Evolutionary conservation across 192 early-diverging fungal species (phyloP).

Genomic region (Dissophora globulifera): DNA sequence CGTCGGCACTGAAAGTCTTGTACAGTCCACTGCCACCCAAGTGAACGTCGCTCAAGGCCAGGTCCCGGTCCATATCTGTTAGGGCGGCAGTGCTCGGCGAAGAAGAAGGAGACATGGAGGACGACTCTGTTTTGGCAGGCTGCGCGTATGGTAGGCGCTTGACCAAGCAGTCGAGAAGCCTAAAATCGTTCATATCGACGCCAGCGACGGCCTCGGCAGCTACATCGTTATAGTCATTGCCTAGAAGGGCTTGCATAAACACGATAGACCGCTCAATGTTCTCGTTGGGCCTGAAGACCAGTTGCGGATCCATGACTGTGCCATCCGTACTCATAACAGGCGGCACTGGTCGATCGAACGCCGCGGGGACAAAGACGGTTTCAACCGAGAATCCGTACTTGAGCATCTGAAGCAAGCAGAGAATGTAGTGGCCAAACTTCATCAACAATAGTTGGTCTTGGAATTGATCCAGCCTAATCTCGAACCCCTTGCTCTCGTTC

Average conservation of each 20-base stretch:
- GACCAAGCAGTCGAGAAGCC: conserved; percentile 29
- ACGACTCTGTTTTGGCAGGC: not conserved
- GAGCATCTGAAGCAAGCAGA: conserved; percentile 39
- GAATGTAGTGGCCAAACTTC: conserved; percentile 42
- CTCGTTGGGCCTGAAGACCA: conserved; percentile 24
- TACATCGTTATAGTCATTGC: conserved; percentile 33
- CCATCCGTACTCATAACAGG: conserved; percentile 10
- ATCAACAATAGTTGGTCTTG: conserved; percentile 34
- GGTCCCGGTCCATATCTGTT: not conserved
- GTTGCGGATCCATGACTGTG: conserved; percentile 11
- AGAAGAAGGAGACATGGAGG: not conserved
- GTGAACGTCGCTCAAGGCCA: conserved; percentile 1
- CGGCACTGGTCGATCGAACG: conserved; percentile 30
- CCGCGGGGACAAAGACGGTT: conserved; percentile 26
- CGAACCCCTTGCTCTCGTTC: conserved; percentile 17
- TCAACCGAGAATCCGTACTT: conserved; percentile 38
- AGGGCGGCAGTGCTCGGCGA: not conserved
- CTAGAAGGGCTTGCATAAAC: conserved; percentile 37
- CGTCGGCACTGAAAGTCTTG: not conserved
- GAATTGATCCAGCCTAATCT: conserved; percentile 37
- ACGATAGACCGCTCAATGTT: conserved; percentile 42
- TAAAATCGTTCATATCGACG: conserved; percentile 35
- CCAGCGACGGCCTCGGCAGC: conserved; percentile 9
- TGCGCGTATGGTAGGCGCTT: conserved; percentile 30
- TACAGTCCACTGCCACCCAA: conserved; percentile 27